These are phyloP conservation scores for Penicillium frequentans DNA, from an alignment of 2,329 filamentous ascomycete genomes.

Conservation along the genomic window DNA sequence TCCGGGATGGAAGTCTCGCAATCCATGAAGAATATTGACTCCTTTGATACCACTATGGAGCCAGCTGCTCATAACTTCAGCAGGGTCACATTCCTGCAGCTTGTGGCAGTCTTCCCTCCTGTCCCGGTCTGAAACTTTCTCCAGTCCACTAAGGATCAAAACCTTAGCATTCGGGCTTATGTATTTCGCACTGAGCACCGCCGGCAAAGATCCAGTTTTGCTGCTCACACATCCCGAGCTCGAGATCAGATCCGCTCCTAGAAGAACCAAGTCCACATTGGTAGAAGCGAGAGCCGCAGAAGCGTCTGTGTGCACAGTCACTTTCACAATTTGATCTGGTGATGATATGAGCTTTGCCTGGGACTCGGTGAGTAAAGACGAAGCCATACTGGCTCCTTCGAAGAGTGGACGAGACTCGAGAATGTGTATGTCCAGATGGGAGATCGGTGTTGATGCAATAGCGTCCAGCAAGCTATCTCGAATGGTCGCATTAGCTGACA, in stretches of 20 bases:
- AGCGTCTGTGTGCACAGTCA: conserved; percentile 62
- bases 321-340: conserved; percentile 28
- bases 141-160: conserved; percentile 59
- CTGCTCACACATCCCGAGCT: conserved; percentile 61
- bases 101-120: conserved; percentile 49
- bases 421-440: conserved; percentile 55
- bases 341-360: conserved; percentile 19
- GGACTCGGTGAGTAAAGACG: conserved; percentile 26
- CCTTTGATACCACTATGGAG: conserved; percentile 23
- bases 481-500: conserved; percentile 66
- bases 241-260: conserved; percentile 66
- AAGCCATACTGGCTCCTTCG: conserved; percentile 63
- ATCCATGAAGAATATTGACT: conserved; percentile 17
- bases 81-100: conserved; percentile 55
- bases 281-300: conserved; percentile 55
- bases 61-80: conserved; percentile 56
- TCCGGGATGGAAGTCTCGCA: conserved; percentile 9
- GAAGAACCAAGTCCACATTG: conserved; percentile 58
- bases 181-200: conserved; percentile 56
- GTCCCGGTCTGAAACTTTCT: conserved; percentile 59
- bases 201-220: conserved; percentile 64
- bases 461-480: conserved; percentile 48
- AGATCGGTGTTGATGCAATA: conserved; percentile 34
- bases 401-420: conserved; percentile 68
- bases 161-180: conserved; percentile 50